phyloP scores from a whole-genome alignment of 176 grass and related monocot species.

The Oryza brachyantha region DNA sequence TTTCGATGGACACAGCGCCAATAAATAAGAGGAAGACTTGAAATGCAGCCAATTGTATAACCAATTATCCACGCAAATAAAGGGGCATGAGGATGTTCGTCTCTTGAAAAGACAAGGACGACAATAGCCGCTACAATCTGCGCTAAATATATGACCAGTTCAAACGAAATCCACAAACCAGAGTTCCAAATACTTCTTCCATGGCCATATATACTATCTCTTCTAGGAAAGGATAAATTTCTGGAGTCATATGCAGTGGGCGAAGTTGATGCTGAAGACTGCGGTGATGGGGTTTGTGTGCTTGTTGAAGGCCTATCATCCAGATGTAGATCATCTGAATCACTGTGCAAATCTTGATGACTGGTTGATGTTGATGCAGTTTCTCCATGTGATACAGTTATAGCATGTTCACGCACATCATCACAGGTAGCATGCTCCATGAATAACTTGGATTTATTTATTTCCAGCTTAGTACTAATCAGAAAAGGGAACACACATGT shows the following conservation, averaged over 20 bases:
- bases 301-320: constrained; percentile 60
- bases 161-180: constrained; percentile 87
- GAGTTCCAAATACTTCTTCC: constrained; percentile 85
- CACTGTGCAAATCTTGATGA: constrained; percentile 51
- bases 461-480: constrained; percentile 29
- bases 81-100: constrained; percentile 73
- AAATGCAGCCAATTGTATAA: constrained; percentile 74
- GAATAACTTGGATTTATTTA: constrained; percentile 29
- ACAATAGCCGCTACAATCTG: constrained; percentile 81
- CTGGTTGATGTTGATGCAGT: constrained; percentile 65
- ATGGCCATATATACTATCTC: constrained; percentile 62
- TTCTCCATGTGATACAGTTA: constrained; percentile 59
- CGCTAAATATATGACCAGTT: constrained; percentile 66
- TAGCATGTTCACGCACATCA: constrained; percentile 52
- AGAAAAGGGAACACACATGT: background rate
- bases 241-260: constrained; percentile 53
- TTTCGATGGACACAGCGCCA: constrained; percentile 90
- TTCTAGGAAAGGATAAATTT: constrained; percentile 53
- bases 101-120: constrained; percentile 63
- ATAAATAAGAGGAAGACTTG: constrained; percentile 86
- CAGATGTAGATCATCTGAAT: constrained; percentile 47
- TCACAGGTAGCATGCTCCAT: constrained; percentile 67
- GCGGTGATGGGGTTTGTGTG: constrained; percentile 32
- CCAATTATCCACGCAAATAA: constrained; percentile 91
- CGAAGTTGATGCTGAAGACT: constrained; percentile 51